Conservation (phyloP, 305 asterid species). For the Galium porrigens region DNA sequence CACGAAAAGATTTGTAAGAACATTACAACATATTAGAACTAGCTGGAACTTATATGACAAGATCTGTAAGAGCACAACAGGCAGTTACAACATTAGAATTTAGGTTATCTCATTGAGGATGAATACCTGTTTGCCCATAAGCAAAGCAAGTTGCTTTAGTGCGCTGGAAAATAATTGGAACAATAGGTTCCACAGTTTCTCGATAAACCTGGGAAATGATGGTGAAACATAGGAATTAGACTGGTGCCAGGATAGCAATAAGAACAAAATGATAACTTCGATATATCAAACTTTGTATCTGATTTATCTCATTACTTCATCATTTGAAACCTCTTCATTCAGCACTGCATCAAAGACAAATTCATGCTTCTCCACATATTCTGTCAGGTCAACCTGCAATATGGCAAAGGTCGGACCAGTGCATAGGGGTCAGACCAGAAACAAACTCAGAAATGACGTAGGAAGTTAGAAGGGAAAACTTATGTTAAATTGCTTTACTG, state of each 20-base stretch:
- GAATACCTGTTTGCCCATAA: conserved; percentile 92
- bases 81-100: background rate
- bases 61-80: background rate
- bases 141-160: conserved; percentile 99
- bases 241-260: conserved; percentile 3
- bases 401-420: conserved; percentile 3
- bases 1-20: background rate
- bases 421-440: conserved; percentile 9
- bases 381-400: conserved; percentile 75
- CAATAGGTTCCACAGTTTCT: conserved; percentile 93
- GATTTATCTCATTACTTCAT: conserved; percentile 42
- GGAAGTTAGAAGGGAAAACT: background rate
- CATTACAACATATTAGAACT: background rate
- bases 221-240: conserved; percentile 10
- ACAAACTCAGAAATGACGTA: background rate
- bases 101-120: background rate
- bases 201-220: conserved; percentile 56
- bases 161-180: conserved; percentile 90
- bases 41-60: background rate
- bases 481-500: background rate
- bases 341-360: conserved; percentile 97
- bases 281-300: background rate
- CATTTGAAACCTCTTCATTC: conserved; percentile 88
- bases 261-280: conserved; percentile 1
- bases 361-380: conserved; percentile 85